phyloP scores from a whole-genome alignment of 2,329 filamentous ascomycete genomes.

The Ciborinia camelliae region DNA sequence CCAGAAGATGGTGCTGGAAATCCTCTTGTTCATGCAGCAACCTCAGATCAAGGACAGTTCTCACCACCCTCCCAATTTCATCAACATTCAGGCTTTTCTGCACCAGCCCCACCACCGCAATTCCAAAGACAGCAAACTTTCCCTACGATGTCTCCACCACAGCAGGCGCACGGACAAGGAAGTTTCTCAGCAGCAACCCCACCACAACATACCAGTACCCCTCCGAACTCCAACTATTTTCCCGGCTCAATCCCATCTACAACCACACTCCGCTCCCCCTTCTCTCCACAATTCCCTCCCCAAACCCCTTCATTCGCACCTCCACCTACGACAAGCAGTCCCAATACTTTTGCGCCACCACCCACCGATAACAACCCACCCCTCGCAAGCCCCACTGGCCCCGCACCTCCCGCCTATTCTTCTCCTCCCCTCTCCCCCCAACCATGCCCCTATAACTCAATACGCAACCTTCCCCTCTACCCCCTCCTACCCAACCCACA shows the following conservation, averaged over 20 bases:
- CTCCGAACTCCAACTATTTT: constrained; percentile 35
- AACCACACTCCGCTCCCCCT: constrained; percentile 26
- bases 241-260: constrained; percentile 38
- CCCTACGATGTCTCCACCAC: constrained; percentile 18
- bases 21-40: constrained; percentile 56
- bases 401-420: constrained; percentile 22
- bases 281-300: constrained; percentile 20
- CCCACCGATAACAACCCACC: constrained; percentile 23
- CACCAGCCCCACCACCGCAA: constrained; percentile 24
- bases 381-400: constrained; percentile 12
- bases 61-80: constrained; percentile 49
- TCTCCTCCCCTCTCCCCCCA: constrained; percentile 18
- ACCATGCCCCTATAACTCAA: constrained; percentile 39
- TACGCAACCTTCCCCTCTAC: constrained; percentile 46
- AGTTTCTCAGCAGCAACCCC: constrained; percentile 4
- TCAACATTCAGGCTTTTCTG: constrained; percentile 18
- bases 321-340: constrained; percentile 29
- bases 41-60: constrained; percentile 53
- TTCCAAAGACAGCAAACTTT: constrained; percentile 17
- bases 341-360: constrained; percentile 31
- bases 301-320: constrained; percentile 24
- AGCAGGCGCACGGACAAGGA: constrained; percentile 7
- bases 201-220: constrained; percentile 14
- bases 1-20: constrained; percentile 62
- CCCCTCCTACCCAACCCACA: constrained; percentile 42